Evolutionary conservation across 306 rosid species (phyloP).

Genomic region (Potentilla sterilis): DNA sequence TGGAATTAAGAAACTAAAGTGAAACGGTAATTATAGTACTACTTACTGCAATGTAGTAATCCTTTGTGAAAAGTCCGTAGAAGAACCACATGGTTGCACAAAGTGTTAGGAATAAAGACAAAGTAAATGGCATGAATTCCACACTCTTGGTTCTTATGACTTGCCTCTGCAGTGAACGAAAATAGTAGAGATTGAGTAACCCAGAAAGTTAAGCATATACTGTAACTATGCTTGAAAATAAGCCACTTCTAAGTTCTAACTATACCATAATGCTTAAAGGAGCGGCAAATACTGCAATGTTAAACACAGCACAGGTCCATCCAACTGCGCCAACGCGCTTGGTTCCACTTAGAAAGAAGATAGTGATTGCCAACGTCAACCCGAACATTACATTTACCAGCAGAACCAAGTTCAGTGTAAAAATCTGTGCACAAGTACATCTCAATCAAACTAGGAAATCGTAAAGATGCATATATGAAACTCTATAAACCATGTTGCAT

Average conservation of each 20-base stretch:
- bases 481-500: neutral
- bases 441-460: neutral
- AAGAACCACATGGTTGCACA: conserved; percentile 66
- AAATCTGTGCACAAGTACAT: conserved; percentile 25
- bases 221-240: neutral
- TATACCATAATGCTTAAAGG: conserved; percentile 70
- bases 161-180: conserved; percentile 45
- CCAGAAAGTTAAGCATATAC: neutral
- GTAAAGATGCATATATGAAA: too few species aligned
- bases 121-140: conserved; percentile 63
- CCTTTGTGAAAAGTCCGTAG: conserved; percentile 56
- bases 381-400: conserved; percentile 36
- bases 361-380: conserved; percentile 28
- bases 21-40: neutral
- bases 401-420: conserved; percentile 39
- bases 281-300: conserved; percentile 67
- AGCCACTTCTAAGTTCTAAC: too few species aligned
- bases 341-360: conserved; percentile 29
- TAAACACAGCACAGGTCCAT: conserved; percentile 54
- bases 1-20: neutral
- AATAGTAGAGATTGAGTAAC: neutral
- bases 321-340: conserved; percentile 46
- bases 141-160: conserved; percentile 65
- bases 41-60: conserved; percentile 62
- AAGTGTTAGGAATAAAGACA: conserved; percentile 56